Percentiles rank a stretch among this genome's conserved stretches.
phyloP scores from a whole-genome alignment of 768 basidiomycete species.

The Auricularia auricula-judae region DNA sequence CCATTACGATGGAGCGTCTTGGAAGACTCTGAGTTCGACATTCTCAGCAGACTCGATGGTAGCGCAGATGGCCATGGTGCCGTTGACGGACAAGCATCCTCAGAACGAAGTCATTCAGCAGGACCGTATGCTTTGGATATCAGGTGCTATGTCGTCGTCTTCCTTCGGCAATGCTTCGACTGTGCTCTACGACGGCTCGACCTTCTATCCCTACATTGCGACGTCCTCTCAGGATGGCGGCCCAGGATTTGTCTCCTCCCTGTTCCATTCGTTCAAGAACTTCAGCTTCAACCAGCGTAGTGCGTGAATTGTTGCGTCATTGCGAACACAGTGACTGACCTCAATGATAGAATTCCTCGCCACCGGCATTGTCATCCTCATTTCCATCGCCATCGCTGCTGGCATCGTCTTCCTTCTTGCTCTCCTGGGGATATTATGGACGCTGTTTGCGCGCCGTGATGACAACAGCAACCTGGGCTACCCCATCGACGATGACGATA shows the following conservation, averaged over 20 bases:
- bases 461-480: conserved; percentile 41
- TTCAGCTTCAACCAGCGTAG: conserved; percentile 67
- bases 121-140: conserved; percentile 85
- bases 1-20: conserved; percentile 75
- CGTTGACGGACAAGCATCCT: conserved; percentile 64
- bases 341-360: conserved; percentile 64
- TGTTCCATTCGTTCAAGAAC: conserved; percentile 73
- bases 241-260: conserved; percentile 57
- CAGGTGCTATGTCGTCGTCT: conserved; percentile 60
- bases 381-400: conserved; percentile 93
- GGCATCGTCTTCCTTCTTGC: conserved; percentile 86
- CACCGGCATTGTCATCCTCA: conserved; percentile 86
- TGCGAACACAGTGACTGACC: conserved; percentile 1
- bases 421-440: conserved; percentile 79
- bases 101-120: conserved; percentile 61
- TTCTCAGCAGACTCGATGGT: conserved; percentile 51
- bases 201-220: conserved; percentile 71
- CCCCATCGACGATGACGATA: conserved; percentile 67
- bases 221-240: conserved; percentile 54
- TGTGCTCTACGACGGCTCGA: conserved; percentile 78
- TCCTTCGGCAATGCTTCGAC: conserved; percentile 72
- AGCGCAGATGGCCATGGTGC: conserved; percentile 83
- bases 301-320: conserved; percentile 28
- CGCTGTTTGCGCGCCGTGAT: conserved; percentile 73
- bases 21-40: conserved; percentile 56